Base-by-base conservation (phyloP, 2,329 filamentous ascomycete species). In the Tolypocladium nubicola region DNA sequence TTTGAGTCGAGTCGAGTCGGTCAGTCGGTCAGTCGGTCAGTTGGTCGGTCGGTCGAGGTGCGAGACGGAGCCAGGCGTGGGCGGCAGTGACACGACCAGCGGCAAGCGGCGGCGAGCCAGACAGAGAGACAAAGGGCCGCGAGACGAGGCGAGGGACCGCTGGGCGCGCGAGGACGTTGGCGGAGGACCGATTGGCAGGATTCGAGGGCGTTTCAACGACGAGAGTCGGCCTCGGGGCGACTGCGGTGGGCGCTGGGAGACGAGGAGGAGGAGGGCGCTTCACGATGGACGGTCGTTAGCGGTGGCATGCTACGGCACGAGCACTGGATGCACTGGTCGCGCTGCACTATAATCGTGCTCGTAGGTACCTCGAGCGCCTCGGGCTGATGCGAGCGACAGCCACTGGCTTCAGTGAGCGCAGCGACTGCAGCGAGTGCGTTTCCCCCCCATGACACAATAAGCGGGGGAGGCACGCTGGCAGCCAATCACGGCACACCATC, bases 401-500 rank as follows among this genome's bases (percentile, higher is more conserved):
- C 38, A 39, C 38, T 16, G 38, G 10, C 23, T 30, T 19, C 8
- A 33, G 23, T 26, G 23, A 26, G 23, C 2, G 23, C 47, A 49
- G 14, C 5, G 26, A 33, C 14, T 35, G 16, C 30, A 30, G 30
- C 7, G 47, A 9, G 63, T 62, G 63, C 63, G 62, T 64, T 62
- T 63, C 66, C 69, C 61, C 61, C 61, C 62, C 62, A 71, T 70
- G 70, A 71, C 69, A 71, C 66, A 70, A 69, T 70, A 71, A 72
- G 70, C 70, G 70, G 70, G 70, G 68, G 64, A 64, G 57, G 56
- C 54, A 23, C 50, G 21, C 53, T 53, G 54, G 55, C 40, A 52
- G 53, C 70, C 70, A 73, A 73, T 72, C 63, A 69, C 57, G 55
- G 38, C 57, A 59, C 61, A 58, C 60, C 57, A 59, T 57, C 56